These are phyloP conservation scores for Hordeum pubiflorum DNA, from an alignment of 202 grass and related monocot genomes.

Conservation along the genomic window DNA sequence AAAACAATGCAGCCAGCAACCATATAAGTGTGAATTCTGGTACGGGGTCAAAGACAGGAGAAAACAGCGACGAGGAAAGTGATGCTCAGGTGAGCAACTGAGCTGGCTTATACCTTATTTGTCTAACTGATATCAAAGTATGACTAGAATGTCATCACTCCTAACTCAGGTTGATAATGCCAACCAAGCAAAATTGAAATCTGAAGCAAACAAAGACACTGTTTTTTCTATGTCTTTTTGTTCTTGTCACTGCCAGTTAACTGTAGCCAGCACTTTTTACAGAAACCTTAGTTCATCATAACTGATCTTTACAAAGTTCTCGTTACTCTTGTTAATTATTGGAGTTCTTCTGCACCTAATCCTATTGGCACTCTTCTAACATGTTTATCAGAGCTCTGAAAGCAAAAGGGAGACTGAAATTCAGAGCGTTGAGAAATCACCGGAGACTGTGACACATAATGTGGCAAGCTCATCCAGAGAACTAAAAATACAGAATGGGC, in stretches of 20 bases:
- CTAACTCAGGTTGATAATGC: not conserved
- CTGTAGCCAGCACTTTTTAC: not conserved
- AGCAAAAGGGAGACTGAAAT: constrained; percentile 67
- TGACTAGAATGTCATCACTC: not conserved
- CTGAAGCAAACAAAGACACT: not conserved
- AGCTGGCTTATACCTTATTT: not conserved
- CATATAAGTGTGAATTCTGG: constrained; percentile 62
- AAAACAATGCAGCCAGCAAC: constrained; percentile 75
- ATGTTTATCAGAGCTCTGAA: constrained; percentile 58
- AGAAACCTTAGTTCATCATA: constrained; percentile 17
- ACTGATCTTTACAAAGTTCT: constrained; percentile 11
- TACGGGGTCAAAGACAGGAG: constrained; percentile 52
- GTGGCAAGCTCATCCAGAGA: constrained; percentile 43
- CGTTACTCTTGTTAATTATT: constrained; percentile 9
- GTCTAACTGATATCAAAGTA: constrained; percentile 2
- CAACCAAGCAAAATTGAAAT: constrained; percentile 10
- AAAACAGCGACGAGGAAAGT: constrained; percentile 52
- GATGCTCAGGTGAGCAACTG: constrained; percentile 65
- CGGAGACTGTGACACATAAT: constrained; percentile 32
- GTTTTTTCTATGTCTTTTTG: not conserved
- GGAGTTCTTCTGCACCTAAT: not conserved
- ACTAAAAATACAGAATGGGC: constrained; percentile 30
- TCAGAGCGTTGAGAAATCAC: constrained; percentile 52
- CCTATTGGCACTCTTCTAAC: not conserved
- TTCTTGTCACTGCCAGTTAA: constrained; percentile 6